A percentile compares a stretch with the other conserved stretches of the same genome.
Conservation (phyloP, 2,329 filamentous ascomycete species). For the Phialemonium atrogriseum region DNA sequence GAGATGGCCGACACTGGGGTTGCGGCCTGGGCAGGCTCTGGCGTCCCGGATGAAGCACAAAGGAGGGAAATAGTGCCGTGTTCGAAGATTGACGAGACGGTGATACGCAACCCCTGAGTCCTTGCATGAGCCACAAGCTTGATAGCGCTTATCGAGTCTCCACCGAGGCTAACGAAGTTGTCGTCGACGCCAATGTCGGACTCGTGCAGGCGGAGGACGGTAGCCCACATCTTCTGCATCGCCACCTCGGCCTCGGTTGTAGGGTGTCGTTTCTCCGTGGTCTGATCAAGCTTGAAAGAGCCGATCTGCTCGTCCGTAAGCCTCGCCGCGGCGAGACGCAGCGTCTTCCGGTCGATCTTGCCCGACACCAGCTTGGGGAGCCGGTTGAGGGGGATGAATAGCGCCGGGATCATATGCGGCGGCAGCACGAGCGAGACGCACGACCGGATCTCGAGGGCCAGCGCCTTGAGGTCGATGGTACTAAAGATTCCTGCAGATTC, state of each 20-base stretch:
- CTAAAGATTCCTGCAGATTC: slow-evolving; percentile 4
- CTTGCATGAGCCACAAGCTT: slow-evolving; percentile 34
- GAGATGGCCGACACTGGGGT: slow-evolving; percentile 15
- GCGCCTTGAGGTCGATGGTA: slow-evolving; percentile 6
- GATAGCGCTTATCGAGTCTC: slow-evolving; percentile 41
- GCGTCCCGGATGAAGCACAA: neutral
- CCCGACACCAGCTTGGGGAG: slow-evolving; percentile 39
- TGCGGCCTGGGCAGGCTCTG: neutral
- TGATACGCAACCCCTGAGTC: slow-evolving; percentile 26
- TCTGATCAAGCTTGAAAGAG: slow-evolving; percentile 4
- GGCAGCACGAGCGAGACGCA: slow-evolving; percentile 25
- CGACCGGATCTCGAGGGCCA: slow-evolving; percentile 21
- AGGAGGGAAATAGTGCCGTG: slow-evolving; percentile 19
- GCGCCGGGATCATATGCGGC: slow-evolving; percentile 38
- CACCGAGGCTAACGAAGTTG: slow-evolving; percentile 35
- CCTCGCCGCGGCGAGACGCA: slow-evolving; percentile 33
- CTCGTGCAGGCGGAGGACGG: slow-evolving; percentile 22
- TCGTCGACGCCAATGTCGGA: slow-evolving; percentile 24
- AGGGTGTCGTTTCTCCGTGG: slow-evolving; percentile 10
- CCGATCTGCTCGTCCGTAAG: slow-evolving; percentile 31
- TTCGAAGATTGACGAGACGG: slow-evolving; percentile 35
- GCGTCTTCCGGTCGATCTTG: slow-evolving; percentile 38
- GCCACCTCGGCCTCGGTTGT: neutral
- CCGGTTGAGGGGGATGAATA: slow-evolving; percentile 32
- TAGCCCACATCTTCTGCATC: neutral